A percentile compares a stretch with the other conserved stretches of the same genome.
Conservation (phyloP, 2,329 filamentous ascomycete species). For the Colletotrichum tofieldiae region DNA sequence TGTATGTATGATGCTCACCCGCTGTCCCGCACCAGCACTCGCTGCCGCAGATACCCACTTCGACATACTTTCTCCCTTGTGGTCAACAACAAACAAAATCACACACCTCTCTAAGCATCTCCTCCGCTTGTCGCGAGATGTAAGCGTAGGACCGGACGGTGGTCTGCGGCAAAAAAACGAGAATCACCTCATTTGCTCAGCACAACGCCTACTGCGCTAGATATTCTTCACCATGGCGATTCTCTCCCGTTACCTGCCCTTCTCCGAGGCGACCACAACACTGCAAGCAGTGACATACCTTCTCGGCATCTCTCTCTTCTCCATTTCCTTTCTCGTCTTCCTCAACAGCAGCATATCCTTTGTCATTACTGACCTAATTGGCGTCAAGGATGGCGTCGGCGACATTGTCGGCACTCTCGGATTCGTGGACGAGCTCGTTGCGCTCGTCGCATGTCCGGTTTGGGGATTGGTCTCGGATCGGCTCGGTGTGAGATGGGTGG, state of each 20-base stretch:
- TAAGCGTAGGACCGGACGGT: conserved; percentile 32
- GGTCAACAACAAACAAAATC: conserved; percentile 40
- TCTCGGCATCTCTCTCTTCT: conserved; percentile 86
- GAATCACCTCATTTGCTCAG: conserved; percentile 31
- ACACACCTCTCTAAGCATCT: conserved; percentile 1
- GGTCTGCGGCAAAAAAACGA: conserved; percentile 35
- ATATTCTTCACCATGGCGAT: conserved; percentile 44
- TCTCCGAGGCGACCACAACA: conserved; percentile 72
- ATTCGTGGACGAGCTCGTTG: conserved; percentile 88
- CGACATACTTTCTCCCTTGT: conserved; percentile 30
- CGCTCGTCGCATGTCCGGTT: conserved; percentile 82
- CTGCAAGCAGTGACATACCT: conserved; percentile 82
- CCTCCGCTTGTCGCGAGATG: conserved; percentile 32
- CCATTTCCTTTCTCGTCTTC: conserved; percentile 91
- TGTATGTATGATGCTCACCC: conserved; percentile 35
- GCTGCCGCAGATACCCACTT: conserved; percentile 31
- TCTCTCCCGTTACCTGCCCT: conserved; percentile 67
- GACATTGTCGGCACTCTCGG: conserved; percentile 88
- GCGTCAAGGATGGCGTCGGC: conserved; percentile 80
- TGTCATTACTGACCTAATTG: conserved; percentile 87
- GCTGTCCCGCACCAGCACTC: conserved; percentile 29
- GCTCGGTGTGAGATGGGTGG: conserved; percentile 80
- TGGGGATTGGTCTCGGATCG: conserved; percentile 87
- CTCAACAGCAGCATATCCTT: conserved; percentile 89
- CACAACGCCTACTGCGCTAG: conserved; percentile 18